phyloP scores from a whole-genome alignment of 2,329 filamentous ascomycete genomes.

The Harringtonia aguacate region DNA sequence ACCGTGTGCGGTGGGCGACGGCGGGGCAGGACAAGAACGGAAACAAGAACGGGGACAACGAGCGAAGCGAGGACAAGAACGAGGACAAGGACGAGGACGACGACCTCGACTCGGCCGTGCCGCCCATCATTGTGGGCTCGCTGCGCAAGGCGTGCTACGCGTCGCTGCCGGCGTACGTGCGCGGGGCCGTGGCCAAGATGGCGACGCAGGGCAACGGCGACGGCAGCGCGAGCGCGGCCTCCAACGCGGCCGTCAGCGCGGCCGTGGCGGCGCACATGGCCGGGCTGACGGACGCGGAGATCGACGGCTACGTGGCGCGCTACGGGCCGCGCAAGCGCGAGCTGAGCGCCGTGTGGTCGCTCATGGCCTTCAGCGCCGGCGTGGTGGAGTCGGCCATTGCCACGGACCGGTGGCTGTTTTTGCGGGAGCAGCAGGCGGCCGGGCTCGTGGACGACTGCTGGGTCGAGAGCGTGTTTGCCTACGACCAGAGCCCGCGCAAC shows the following conservation, averaged over 20 bases:
- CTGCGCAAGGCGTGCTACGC: conserved; percentile 70
- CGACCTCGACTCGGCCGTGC: conserved; percentile 49
- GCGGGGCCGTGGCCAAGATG: conserved; percentile 71
- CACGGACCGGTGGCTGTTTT: conserved; percentile 77
- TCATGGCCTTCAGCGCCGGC: conserved; percentile 92
- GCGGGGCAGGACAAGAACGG: conserved; percentile 15
- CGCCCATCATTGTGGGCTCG: conserved; percentile 78
- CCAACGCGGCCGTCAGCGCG: conserved; percentile 15
- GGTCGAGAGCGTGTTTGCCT: conserved; percentile 93
- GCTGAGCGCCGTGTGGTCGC: conserved; percentile 76
- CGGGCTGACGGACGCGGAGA: conserved; percentile 62
- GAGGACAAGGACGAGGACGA: conserved; percentile 16
- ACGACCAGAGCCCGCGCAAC: conserved; percentile 75
- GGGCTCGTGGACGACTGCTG: conserved; percentile 59
- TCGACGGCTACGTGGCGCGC: conserved; percentile 55
- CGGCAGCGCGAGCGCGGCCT: conserved; percentile 20
- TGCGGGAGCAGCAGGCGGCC: conserved; percentile 60
- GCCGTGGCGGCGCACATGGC: conserved; percentile 55
- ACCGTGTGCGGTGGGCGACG: conserved; percentile 45
- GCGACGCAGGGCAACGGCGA: conserved; percentile 8
- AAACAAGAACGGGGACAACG: conserved; percentile 7
- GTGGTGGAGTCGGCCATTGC: conserved; percentile 87
- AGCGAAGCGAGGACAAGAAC: conserved; percentile 8
- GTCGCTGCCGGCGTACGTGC: conserved; percentile 66
- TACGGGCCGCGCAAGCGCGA: conserved; percentile 65